Evolutionary conservation across 306 rosid genomes (phyloP), one percentile per base, ranked within the genome.

Genomic region (Prunus campanulata): DNA sequence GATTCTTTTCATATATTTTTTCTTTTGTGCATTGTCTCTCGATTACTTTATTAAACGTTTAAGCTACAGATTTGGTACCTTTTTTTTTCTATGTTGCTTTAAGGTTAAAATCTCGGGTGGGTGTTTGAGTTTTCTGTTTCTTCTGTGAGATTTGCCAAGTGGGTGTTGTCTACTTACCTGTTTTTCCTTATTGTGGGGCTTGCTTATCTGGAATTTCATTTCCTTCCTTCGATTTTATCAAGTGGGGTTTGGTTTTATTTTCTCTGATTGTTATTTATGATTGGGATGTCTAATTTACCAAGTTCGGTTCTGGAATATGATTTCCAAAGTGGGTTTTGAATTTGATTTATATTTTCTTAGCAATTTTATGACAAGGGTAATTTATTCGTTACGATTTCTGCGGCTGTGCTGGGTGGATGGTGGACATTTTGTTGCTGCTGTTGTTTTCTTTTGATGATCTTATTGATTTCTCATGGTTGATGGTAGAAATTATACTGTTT

Each of bases 41-140:
- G 44, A 20, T 56, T 20, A 20, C 27, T 56, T 20, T 20, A 52
- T 52, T 18, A 46, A 11, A 20, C 54, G 32, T 44, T 67, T 67
- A 5, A 44, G 59, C 73, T 24, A 8, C 22, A 47, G 71, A 55
- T 49, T 66, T 29, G 72, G 14, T 24, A 7, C 49, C 30, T 71
- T 11, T 4, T 19, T 44, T 55, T 74, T 61, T 46, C 14, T 60
- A 25, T 30, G 51, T 68, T 62, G 59, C 56, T 68, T 24, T 49
- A 8, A 68, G 69, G 63, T 47, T 55, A 52, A 24, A 46, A 62
- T 20, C 27, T 57, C 68, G 47, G 72, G 22, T 63, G 77, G 77
- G 79, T 74, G 75, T 74, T 51, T 54, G 59, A 12, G 22, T 54
- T 66, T 67, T 74, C 29, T 54, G 20, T 32, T 46, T 35, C 0